Base-by-base conservation (phyloP, 2,329 filamentous ascomycete species). In the Pezicula carpinea region DNA sequence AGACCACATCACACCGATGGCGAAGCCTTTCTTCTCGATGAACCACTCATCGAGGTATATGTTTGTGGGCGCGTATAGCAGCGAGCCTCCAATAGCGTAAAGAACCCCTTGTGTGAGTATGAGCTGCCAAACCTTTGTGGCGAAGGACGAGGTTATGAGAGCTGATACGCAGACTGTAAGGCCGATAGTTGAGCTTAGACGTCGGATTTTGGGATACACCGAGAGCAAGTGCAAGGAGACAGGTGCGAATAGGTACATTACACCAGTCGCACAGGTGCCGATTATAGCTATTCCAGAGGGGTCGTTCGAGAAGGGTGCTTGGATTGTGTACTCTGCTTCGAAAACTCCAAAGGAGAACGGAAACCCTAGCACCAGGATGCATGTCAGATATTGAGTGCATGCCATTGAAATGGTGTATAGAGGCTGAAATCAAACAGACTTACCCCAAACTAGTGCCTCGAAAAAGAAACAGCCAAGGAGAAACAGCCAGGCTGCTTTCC, bases 361-460 rank as follows among this genome's bases (percentile, higher is more conserved):
- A 52, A 65, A 67, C 4, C 63, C 64, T 66, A 23, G 14, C 8
- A 3, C n/a, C 33, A 15, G 6, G 15, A 19, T 5, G 5, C 18
- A 35, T 14, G n/a, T 15, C 33, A 35, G 33, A 35, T 35, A 35
- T 7, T 14, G 2, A 19, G 6, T 13, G 15, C n/a, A 35, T 35
- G 8, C n/a, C 15, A 15, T 14, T 35, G 18, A 3, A 19, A n/a
- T n/a, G n/a, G n/a, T 33, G n/a, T 7, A 19, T 5, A 6, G 21
- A 40, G 6, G n/a, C 29, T 6, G n/a, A n/a, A 13, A 3, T 22
- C 48, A 26, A 47, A 11, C 35, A 11, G 17, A 51, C 63, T 52
- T 53, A 74, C 74, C 75, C 76, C 74, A 80, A 21, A 78, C 67
- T 15, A 77, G 61, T 19, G 72, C 68, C 49, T 82, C 76, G 10